phyloP scores from a whole-genome alignment of 257 asterid species.

The Solanum neorickii region DNA sequence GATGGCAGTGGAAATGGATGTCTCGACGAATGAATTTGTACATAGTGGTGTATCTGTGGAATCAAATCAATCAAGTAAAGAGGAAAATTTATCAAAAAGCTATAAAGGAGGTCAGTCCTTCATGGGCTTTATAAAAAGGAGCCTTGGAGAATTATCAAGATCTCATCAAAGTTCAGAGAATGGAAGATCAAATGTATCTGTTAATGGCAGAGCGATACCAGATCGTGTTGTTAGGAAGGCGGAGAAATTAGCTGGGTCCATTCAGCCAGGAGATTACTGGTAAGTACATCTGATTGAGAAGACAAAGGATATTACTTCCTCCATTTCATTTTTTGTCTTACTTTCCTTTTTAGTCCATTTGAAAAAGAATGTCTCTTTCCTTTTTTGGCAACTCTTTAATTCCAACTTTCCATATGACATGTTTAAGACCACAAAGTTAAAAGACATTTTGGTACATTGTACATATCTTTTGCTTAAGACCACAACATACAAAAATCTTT shows the following conservation, averaged over 20 bases:
- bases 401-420: background rate
- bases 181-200: constrained; percentile 40
- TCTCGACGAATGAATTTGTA: constrained; percentile 37
- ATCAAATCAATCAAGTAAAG: constrained; percentile 41
- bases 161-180: constrained; percentile 37
- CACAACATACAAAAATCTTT: background rate
- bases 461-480: background rate
- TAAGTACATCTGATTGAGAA: constrained; percentile 16
- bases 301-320: background rate
- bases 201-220: constrained; percentile 62
- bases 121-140: constrained; percentile 56
- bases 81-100: constrained; percentile 29
- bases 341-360: background rate
- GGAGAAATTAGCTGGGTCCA: constrained; percentile 77
- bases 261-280: constrained; percentile 93
- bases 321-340: background rate
- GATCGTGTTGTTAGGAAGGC: constrained; percentile 78
- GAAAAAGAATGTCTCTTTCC: background rate
- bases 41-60: constrained; percentile 51
- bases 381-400: background rate
- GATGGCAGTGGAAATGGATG: constrained; percentile 62
- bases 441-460: background rate
- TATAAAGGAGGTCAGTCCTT: constrained; percentile 68
- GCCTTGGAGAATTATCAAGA: constrained; percentile 57
- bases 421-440: background rate